These are phyloP conservation scores for Priceomyces medius DNA, from an alignment of 805 yeast species.

Conservation along the genomic window DNA sequence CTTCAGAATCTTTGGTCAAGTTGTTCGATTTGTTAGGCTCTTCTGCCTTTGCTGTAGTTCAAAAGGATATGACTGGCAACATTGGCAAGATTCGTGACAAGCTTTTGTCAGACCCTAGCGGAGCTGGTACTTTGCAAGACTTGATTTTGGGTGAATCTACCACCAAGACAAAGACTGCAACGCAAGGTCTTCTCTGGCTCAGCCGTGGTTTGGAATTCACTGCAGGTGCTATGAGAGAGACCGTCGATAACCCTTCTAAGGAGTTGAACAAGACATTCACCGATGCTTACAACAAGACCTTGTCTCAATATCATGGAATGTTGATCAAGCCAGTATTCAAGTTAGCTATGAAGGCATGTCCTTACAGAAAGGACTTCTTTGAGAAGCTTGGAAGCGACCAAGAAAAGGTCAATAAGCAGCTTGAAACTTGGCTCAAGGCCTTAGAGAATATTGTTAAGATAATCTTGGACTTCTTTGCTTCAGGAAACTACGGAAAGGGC, in stretches of 20 bases:
- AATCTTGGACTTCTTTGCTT: conserved; percentile 70
- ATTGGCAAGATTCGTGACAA: conserved; percentile 70
- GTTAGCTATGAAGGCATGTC: conserved; percentile 94
- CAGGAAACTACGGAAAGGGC: conserved; percentile 88
- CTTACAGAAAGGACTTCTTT: conserved; percentile 83
- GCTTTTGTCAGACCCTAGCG: conserved; percentile 61
- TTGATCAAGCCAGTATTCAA: conserved; percentile 83
- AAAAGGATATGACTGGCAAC: conserved; percentile 85
- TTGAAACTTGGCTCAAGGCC: conserved; percentile 72
- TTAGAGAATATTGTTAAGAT: conserved; percentile 70
- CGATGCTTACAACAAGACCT: conserved; percentile 78
- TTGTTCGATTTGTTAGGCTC: conserved; percentile 83
- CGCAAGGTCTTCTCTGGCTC: conserved; percentile 89
- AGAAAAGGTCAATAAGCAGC: conserved; percentile 62
- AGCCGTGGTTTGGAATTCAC: conserved; percentile 85
- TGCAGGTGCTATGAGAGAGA: conserved; percentile 84
- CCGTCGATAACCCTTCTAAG: conserved; percentile 56
- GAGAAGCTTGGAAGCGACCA: conserved; percentile 77
- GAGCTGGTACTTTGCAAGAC: conserved; percentile 70
- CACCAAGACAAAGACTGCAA: conserved; percentile 71
- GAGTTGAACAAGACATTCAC: conserved; percentile 80
- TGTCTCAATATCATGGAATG: conserved; percentile 78
- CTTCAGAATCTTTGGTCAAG: conserved; percentile 79
- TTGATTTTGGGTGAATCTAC: conserved; percentile 70
- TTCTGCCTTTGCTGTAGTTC: conserved; percentile 81